These are phyloP conservation scores for Eimeria sp. DNA, from an alignment of 169 alveolate species.

Conservation along the genomic window DNA sequence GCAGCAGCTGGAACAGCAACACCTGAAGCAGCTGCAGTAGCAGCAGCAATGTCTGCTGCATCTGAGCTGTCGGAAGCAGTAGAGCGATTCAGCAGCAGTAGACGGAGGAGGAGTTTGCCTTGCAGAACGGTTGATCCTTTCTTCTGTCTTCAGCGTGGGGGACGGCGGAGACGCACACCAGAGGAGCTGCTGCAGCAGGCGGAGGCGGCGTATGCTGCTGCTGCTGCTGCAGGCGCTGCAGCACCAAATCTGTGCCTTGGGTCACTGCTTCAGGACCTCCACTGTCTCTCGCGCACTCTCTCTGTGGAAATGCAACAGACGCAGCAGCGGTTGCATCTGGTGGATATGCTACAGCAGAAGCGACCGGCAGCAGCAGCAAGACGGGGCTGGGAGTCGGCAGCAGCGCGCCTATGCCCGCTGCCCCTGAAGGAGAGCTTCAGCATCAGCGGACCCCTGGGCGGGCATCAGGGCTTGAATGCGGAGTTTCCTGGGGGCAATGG, in stretches of 20 bases:
- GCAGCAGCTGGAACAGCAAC: conserved; percentile 18
- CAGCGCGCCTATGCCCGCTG: conserved; percentile 14
- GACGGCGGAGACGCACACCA: background rate
- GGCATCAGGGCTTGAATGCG: conserved; percentile 17
- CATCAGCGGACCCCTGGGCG: conserved; percentile 26
- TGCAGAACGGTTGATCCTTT: background rate
- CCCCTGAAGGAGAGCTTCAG: background rate
- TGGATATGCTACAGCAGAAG: conserved; percentile 2
- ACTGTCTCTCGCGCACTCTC: conserved; percentile 15
- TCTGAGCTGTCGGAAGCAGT: conserved; percentile 10
- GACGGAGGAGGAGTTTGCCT: background rate
- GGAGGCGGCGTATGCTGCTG: conserved; percentile 14
- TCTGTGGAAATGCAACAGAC: background rate
- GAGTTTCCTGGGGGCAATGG: background rate
- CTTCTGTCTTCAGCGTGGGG: background rate
- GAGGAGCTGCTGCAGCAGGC: conserved; percentile 73
- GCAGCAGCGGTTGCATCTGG: conserved; percentile 34
- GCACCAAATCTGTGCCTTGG: background rate
- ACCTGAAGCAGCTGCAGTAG: conserved; percentile 53
- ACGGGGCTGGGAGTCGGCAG: conserved; percentile 11
- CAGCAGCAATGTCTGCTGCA: conserved; percentile 46
- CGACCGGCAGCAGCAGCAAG: conserved; percentile 40
- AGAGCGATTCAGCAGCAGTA: conserved; percentile 20
- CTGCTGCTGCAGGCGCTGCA: conserved; percentile 32
- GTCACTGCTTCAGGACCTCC: conserved; percentile 4